Conservation (phyloP, 108 stramenopile species). For the Cyclotella baltica region DNA sequence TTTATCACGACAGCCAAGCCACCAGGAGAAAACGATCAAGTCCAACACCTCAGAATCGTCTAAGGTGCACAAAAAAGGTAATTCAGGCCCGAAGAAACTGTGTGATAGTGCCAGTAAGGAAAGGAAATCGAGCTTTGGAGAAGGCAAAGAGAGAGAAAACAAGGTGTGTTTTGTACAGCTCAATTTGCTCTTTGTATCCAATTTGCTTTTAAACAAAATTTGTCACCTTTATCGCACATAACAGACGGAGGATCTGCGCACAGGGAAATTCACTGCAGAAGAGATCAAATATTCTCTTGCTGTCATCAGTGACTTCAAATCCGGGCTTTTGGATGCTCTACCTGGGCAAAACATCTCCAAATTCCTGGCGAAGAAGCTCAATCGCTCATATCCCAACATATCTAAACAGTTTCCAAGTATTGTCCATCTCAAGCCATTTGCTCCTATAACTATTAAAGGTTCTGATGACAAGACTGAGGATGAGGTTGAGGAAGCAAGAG, state of each 20-base stretch:
- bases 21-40: no score
- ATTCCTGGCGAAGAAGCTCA: slow-evolving; percentile 8
- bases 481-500: slow-evolving; percentile 4
- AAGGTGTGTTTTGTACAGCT: neutral
- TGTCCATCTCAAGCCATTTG: neutral
- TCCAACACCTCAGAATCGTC: no score
- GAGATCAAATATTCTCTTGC: neutral
- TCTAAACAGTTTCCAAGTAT: neutral
- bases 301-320: slow-evolving; percentile 7
- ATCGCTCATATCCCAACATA: neutral
- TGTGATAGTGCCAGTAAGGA: neutral
- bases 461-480: slow-evolving; percentile 1
- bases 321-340: neutral
- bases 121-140: neutral
- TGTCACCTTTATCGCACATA: neutral
- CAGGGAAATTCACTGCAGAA: slow-evolving; percentile 1
- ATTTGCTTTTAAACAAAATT: neutral
- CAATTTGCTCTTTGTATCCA: neutral
- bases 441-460: neutral
- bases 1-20: neutral
- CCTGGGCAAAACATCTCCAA: neutral
- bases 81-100: neutral
- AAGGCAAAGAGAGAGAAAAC: neutral
- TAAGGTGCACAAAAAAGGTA: neutral
- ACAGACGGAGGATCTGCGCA: neutral